These are phyloP conservation scores for Penicillium nucicola DNA, from an alignment of 495 filamentous ascomycete genomes.

Conservation along the genomic window DNA sequence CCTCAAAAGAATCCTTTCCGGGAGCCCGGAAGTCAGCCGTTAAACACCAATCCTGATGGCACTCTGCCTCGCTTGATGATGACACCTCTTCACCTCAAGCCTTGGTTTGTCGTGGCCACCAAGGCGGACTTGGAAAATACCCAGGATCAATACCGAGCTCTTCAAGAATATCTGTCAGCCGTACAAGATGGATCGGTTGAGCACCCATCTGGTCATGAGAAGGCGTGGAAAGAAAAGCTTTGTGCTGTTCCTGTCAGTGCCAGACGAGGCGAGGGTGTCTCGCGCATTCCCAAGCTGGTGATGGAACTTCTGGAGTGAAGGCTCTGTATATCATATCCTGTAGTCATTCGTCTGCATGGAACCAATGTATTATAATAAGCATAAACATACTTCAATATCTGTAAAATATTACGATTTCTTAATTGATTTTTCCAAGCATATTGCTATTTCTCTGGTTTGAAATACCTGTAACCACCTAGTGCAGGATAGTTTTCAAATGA, in stretches of 20 bases:
- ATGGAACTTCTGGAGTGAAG: conserved; percentile 63
- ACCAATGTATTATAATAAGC: conserved; percentile 6
- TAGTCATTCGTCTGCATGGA: conserved; percentile 9
- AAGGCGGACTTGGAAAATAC: conserved; percentile 86
- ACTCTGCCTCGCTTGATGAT: conserved; percentile 34
- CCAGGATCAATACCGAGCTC: conserved; percentile 65
- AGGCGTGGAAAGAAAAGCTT: conserved; percentile 64
- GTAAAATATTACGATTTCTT: too few species aligned
- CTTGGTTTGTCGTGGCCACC: conserved; percentile 96
- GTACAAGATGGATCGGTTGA: conserved; percentile 54
- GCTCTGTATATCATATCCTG: conserved; percentile 13
- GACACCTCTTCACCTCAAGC: conserved; percentile 76
- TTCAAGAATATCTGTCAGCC: conserved; percentile 65
- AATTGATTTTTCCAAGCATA: too few species aligned
- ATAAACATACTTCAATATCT: background rate
- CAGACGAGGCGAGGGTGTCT: conserved; percentile 77
- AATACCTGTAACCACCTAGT: too few species aligned
- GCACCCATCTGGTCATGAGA: conserved; percentile 68
- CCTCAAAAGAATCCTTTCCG: background rate
- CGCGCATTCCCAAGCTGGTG: conserved; percentile 72
- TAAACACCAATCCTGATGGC: conserved; percentile 7
- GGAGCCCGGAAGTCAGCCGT: conserved; percentile 21
- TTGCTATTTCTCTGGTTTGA: too few species aligned
- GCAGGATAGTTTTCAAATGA: too few species aligned
- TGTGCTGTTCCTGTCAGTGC: conserved; percentile 83